Conservation (phyloP, 2,329 filamentous ascomycete genomes). For the Paraphoma chrysanthemicola region DNA sequence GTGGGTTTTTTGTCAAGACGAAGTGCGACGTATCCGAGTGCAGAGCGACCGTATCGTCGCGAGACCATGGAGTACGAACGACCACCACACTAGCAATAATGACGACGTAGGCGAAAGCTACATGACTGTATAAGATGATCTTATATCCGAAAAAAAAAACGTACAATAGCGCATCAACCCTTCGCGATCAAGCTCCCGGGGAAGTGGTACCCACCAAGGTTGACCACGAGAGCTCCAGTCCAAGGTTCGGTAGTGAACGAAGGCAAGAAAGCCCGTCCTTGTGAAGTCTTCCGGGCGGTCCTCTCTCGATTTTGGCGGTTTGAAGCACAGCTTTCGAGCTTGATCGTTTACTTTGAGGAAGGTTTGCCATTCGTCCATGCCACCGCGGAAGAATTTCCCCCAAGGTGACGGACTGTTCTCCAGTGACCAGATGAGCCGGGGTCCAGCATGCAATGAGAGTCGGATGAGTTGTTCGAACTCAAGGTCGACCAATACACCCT, state of each 20-base stretch:
- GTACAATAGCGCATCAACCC: background rate
- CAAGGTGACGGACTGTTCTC: constrained; percentile 9
- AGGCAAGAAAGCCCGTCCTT: background rate
- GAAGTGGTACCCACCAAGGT: background rate
- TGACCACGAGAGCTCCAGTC: background rate
- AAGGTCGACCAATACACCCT: constrained; percentile 2
- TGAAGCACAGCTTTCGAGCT: constrained; percentile 1
- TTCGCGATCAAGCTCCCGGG: background rate
- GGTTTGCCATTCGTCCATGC: constrained; percentile 1
- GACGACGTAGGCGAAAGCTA: no score
- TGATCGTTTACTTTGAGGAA: constrained; percentile 4
- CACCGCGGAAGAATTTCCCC: background rate
- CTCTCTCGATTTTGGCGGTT: background rate
- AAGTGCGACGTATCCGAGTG: no score
- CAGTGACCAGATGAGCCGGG: constrained; percentile 12
- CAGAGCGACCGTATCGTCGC: no score
- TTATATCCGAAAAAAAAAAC: background rate
- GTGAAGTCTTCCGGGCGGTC: background rate
- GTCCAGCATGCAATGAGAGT: constrained; percentile 7
- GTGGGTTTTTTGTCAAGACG: no score
- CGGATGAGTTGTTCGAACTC: constrained; percentile 14
- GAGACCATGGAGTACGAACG: no score
- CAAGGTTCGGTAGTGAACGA: background rate
- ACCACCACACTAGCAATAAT: no score
- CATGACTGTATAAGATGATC: no score